Conservation (phyloP, 805 yeast genomes). For the Schwanniomyces vanrijiae region DNA sequence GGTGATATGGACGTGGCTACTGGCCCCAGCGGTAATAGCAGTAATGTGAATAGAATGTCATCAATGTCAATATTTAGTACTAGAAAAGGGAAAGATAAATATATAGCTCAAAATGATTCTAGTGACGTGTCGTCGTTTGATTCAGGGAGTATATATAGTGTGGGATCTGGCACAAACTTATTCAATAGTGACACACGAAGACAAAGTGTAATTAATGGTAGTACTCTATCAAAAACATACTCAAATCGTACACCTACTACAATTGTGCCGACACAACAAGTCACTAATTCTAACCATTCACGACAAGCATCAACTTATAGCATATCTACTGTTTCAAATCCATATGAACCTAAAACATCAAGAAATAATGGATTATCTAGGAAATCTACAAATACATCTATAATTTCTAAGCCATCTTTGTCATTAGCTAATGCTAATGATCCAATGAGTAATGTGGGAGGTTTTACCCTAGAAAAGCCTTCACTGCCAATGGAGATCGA, state of each 20-base stretch:
- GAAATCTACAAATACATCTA: conserved; percentile 22
- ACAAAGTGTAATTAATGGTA: conserved; percentile 10
- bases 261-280: conserved; percentile 30
- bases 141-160: conserved; percentile 28
- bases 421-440: conserved; percentile 16
- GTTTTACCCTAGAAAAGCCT: conserved; percentile 61
- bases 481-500: conserved; percentile 65
- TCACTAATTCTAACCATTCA: conserved; percentile 32
- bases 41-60: conserved; percentile 22
- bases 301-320: conserved; percentile 42
- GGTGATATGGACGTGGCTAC: conserved; percentile 5
- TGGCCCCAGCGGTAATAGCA: conserved; percentile 2
- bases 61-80: conserved; percentile 38
- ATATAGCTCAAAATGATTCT: conserved; percentile 10
- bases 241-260: conserved; percentile 16
- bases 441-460: conserved; percentile 15
- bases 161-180: conserved; percentile 14
- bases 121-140: conserved; percentile 35
- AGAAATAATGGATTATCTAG: conserved; percentile 15
- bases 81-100: conserved; percentile 24
- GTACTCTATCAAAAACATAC: conserved; percentile 12
- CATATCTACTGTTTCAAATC: conserved; percentile 28
- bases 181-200: conserved; percentile 4
- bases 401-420: conserved; percentile 27
- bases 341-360: conserved; percentile 27